phyloP scores from a whole-genome alignment of 2,329 filamentous ascomycete species.

The Calycina herbarum region DNA sequence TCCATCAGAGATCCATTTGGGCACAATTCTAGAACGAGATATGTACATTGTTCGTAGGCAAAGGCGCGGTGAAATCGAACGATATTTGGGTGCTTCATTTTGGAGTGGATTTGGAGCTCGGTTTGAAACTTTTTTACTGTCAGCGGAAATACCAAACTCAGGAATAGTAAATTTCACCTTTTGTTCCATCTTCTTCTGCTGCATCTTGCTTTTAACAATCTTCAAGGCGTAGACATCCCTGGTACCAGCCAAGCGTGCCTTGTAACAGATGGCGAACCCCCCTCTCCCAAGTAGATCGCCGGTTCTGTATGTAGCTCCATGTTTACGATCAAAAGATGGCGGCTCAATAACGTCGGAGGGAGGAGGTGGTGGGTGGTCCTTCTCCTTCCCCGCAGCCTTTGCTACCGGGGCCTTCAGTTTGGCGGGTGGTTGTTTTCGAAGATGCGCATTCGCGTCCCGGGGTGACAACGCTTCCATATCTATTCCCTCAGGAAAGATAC shows the following conservation, averaged over 20 bases:
- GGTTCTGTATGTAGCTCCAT: slow-evolving; percentile 72
- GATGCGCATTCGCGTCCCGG: slow-evolving; percentile 63
- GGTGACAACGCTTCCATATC: slow-evolving; percentile 66
- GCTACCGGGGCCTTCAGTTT: slow-evolving; percentile 52
- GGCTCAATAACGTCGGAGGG: slow-evolving; percentile 60
- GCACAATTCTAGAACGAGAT: slow-evolving; percentile 91
- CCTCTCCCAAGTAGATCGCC: slow-evolving; percentile 76
- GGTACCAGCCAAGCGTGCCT: slow-evolving; percentile 64
- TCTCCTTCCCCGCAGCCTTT: slow-evolving; percentile 50
- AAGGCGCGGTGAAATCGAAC: slow-evolving; percentile 96
- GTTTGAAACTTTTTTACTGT: slow-evolving; percentile 61
- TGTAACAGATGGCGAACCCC: slow-evolving; percentile 80
- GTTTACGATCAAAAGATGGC: slow-evolving; percentile 65
- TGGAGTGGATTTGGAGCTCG: slow-evolving; percentile 96
- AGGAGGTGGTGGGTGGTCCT: slow-evolving; percentile 67
- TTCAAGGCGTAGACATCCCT: slow-evolving; percentile 74
- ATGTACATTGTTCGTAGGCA: slow-evolving; percentile 84
- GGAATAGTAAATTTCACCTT: slow-evolving; percentile 55
- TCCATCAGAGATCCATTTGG: slow-evolving; percentile 96
- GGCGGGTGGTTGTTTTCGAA: slow-evolving; percentile 41
- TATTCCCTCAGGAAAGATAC: slow-evolving; percentile 43
- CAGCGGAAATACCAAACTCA: not conserved
- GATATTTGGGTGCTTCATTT: slow-evolving; percentile 93
- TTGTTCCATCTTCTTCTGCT: slow-evolving; percentile 73
- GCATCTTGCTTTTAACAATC: slow-evolving; percentile 82